A percentile compares a stretch with the other conserved stretches of the same genome.
phyloP scores from a whole-genome alignment of 257 asterid species.

The Plectranthus barbatus region DNA sequence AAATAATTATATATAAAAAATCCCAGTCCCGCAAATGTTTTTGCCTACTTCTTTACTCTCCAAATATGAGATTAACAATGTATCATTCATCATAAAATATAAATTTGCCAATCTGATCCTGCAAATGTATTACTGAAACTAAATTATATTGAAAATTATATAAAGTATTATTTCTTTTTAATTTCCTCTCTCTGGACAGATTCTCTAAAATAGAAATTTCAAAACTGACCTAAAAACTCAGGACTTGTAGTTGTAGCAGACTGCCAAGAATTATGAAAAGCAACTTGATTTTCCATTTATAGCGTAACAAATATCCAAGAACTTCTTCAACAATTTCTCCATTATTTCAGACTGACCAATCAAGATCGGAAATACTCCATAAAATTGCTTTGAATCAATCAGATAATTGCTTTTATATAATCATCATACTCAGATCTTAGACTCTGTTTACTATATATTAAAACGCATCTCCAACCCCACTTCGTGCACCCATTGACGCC shows the following conservation, averaged over 20 bases:
- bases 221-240: not conserved
- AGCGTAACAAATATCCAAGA: not conserved
- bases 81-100: too few species aligned
- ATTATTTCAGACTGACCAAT: not conserved
- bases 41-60: too few species aligned
- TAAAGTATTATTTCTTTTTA: too few species aligned
- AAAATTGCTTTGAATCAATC: not conserved
- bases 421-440: not conserved
- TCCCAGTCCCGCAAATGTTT: too few species aligned
- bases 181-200: not conserved
- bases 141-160: too few species aligned
- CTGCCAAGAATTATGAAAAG: not conserved
- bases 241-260: not conserved
- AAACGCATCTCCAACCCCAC: slow-evolving; percentile 3
- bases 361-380: not conserved
- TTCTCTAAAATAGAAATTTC: not conserved
- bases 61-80: too few species aligned
- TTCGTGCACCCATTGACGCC: not conserved
- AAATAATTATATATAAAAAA: too few species aligned
- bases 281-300: not conserved
- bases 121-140: too few species aligned
- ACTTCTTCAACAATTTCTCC: not conserved
- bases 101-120: too few species aligned
- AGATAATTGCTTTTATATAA: not conserved
- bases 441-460: slow-evolving; percentile 5